Conservation (phyloP, 257 asterid species). For the Capsicum rhomboideum region DNA sequence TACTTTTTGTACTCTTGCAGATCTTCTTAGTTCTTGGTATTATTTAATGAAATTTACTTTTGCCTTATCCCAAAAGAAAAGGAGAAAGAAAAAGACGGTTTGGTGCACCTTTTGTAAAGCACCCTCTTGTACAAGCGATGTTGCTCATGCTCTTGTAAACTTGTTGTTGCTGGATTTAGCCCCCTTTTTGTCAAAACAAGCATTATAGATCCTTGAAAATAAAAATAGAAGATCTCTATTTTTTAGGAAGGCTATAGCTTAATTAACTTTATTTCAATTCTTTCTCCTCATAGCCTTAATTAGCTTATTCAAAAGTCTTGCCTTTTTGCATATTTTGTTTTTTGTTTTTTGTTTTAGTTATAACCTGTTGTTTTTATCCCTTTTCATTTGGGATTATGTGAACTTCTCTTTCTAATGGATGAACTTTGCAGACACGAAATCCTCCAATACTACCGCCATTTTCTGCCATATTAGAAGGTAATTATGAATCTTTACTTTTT, state of each 20-base stretch:
- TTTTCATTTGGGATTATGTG: neutral
- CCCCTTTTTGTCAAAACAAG: neutral
- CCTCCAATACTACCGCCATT: slow-evolving; percentile 90
- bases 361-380: neutral
- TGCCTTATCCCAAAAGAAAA: neutral
- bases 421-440: slow-evolving; percentile 56
- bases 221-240: neutral
- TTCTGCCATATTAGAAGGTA: slow-evolving; percentile 70
- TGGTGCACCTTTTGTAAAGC: neutral
- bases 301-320: neutral
- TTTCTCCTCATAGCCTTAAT: neutral
- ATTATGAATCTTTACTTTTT: neutral
- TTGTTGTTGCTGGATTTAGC: neutral
- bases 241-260: neutral
- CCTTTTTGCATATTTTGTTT: neutral
- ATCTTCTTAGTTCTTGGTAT: neutral
- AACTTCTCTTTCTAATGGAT: neutral
- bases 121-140: neutral
- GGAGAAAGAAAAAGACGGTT: neutral
- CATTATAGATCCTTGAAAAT: neutral
- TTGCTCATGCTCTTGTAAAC: neutral
- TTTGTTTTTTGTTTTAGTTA: neutral
- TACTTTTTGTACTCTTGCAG: neutral
- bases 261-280: neutral
- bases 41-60: neutral